Conservation (phyloP, 73 alveolate species). For the Tetrahymena thermophila region DNA sequence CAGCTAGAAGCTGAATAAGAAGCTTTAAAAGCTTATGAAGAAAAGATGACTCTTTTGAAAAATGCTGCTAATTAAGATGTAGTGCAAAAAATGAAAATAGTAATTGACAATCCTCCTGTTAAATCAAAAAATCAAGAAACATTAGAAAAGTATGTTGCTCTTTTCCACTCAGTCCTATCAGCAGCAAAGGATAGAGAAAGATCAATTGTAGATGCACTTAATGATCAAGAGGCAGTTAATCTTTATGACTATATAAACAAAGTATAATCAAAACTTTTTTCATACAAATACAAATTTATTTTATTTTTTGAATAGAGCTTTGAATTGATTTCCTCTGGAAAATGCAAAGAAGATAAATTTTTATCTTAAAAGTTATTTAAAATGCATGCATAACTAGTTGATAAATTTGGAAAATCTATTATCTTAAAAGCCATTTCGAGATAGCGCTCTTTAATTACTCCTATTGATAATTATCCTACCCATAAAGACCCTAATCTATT, state of each 20-base stretch:
- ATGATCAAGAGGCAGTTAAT: background rate
- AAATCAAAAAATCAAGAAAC: background rate
- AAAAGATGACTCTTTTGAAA: background rate
- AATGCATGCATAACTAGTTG: background rate
- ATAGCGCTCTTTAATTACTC: background rate
- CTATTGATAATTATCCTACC: background rate
- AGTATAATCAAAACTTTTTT: background rate
- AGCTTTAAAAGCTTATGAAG: background rate
- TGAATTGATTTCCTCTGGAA: background rate
- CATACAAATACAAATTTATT: background rate
- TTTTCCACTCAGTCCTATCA: background rate
- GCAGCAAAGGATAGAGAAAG: background rate
- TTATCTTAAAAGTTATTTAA: background rate
- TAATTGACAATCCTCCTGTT: background rate
- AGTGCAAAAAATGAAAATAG: background rate
- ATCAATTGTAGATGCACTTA: background rate
- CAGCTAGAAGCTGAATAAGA: background rate
- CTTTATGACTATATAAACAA: background rate
- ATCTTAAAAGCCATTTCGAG: background rate
- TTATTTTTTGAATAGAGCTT: background rate
- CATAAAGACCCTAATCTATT: background rate
- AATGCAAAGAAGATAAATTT: background rate
- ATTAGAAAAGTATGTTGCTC: background rate
- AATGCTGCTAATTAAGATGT: background rate
- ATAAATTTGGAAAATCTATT: background rate